These are phyloP conservation scores for Euphrasia arctica DNA, from an alignment of 305 asterid species.

Conservation along the genomic window DNA sequence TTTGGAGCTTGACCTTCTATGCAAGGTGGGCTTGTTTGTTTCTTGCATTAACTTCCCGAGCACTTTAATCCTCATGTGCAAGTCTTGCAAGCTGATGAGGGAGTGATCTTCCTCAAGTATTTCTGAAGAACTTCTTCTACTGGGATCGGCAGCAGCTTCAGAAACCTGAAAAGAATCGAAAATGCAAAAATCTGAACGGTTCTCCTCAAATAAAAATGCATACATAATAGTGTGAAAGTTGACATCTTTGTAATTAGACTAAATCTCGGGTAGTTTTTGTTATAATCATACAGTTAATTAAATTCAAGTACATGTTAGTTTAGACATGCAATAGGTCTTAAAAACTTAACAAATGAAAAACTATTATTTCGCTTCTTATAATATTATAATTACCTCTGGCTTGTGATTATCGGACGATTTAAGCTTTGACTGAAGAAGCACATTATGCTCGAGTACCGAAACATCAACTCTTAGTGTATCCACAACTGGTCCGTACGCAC, in stretches of 20 bases:
- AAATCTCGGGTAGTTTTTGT: no score
- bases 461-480: conserved; percentile 64
- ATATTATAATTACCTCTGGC: conserved; percentile 49
- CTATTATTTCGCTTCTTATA: background rate
- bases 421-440: conserved; percentile 47
- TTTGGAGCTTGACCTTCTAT: conserved; percentile 32
- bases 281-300: no score
- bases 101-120: conserved; percentile 41
- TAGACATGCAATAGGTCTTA: background rate
- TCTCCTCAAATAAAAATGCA: no score
- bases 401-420: conserved; percentile 35
- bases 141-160: conserved; percentile 39
- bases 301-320: no score
- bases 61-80: conserved; percentile 59
- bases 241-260: no score
- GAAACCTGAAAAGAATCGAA: conserved; percentile 43
- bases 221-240: no score
- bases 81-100: conserved; percentile 47
- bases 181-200: no score
- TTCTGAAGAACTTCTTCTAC: conserved; percentile 28
- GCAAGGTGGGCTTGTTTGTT: conserved; percentile 34
- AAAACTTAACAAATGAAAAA: background rate
- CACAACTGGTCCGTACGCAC: conserved; percentile 60
- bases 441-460: conserved; percentile 64
- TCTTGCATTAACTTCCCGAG: conserved; percentile 67